Percentiles rank a stretch among this genome's conserved stretches.
Evolutionary conservation across 306 rosid genomes (phyloP).

Genomic region (Castanopsis chinensis): DNA sequence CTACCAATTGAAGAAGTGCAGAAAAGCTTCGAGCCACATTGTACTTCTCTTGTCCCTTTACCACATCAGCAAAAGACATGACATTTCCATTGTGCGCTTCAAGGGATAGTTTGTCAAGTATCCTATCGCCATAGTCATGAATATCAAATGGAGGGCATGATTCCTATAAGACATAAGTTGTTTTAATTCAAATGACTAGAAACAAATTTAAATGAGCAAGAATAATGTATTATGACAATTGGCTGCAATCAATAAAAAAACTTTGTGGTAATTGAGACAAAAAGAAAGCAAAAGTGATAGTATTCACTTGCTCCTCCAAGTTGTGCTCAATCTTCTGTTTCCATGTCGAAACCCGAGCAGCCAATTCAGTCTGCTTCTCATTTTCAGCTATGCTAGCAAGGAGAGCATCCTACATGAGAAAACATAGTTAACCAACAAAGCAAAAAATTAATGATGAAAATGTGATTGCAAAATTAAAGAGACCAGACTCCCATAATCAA

Average conservation of each 20-base stretch:
- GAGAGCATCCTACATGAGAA: conserved; percentile 59
- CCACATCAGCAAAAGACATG: conserved; percentile 64
- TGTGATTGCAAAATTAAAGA: background rate
- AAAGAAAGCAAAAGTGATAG: conserved; percentile 10
- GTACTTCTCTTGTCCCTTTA: conserved; percentile 64
- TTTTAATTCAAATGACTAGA: conserved; percentile 25
- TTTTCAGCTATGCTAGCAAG: conserved; percentile 86
- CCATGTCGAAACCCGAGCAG: conserved; percentile 83
- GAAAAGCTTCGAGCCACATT: conserved; percentile 87
- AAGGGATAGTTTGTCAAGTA: conserved; percentile 59
- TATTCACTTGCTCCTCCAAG: conserved; percentile 84
- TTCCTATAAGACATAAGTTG: conserved; percentile 46
- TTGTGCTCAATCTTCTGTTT: conserved; percentile 83
- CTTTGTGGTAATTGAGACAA: background rate
- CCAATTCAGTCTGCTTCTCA: conserved; percentile 89
- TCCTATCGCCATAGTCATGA: conserved; percentile 66
- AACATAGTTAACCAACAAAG: background rate
- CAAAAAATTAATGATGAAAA: background rate
- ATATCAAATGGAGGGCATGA: conserved; percentile 79
- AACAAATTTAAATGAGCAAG: background rate
- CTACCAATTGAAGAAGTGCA: conserved; percentile 91
- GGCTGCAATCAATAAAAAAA: background rate
- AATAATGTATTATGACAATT: background rate
- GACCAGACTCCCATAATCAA: background rate
- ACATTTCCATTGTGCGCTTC: conserved; percentile 43